Evolutionary conservation across 768 basidiomycete species (phyloP), one percentile per base, ranked within the genome.

Genomic region (Paxillus involutus): DNA sequence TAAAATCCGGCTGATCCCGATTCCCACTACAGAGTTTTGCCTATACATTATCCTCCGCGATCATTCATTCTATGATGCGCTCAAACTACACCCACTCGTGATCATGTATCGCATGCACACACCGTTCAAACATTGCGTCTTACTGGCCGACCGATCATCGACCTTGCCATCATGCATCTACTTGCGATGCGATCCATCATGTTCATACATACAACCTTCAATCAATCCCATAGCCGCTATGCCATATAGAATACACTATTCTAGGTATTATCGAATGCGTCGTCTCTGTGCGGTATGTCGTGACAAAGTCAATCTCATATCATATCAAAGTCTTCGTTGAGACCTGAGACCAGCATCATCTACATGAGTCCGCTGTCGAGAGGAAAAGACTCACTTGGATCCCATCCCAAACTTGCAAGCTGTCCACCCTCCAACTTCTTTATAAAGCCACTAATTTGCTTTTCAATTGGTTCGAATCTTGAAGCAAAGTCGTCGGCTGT

Each of bases 391-490:
- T 49, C 16, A 71, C 68, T 61, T 16, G 58, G 43, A 44, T 62
- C 66, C 68, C 66, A 70, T 12, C 69, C 70, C 5, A 71, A 51
- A 4, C 21, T 37, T 26, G 11, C 51, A 10, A 71, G 57, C 36
- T 52, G 52, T 11, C 69, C 69, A 14, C 44, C 49, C 12, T 62
- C 49, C 19, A 63, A 59, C 37, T 49, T 57, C 37, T 52, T 8
- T 46, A 71, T 46, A 14, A 70, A 70, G 0, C 17, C 16, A 1
- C 53, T 47, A 8, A 71, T 68, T 50, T 58, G 57, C 6, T 47
- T 42, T 43, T 68, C 57, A 39, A 64, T 52, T 0, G 16, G 29
- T 21, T 42, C 33, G 32, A 71, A 70, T 48, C 36, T 48, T 13
- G 24, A 51, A 14, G 52, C 17, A 36, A 70, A 70, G 17, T 70